phyloP scores from a whole-genome alignment of 2,329 filamentous ascomycete genomes.

The Aureobasidium musti region DNA sequence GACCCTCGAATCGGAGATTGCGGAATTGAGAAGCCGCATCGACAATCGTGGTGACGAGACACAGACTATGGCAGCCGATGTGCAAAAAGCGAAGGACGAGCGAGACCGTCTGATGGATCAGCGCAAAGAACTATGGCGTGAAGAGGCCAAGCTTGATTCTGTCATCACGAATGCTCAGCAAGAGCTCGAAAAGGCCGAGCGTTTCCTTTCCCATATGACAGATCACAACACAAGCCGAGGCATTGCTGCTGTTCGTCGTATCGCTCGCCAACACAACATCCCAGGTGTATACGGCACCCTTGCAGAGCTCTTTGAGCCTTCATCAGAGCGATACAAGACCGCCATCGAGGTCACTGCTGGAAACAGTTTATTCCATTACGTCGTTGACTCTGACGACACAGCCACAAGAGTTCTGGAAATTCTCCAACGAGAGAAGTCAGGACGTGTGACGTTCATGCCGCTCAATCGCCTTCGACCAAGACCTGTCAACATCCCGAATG shows the following conservation, averaged over 20 bases:
- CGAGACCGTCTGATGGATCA: slow-evolving; percentile 81
- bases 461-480: slow-evolving; percentile 76
- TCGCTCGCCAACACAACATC: slow-evolving; percentile 77
- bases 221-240: slow-evolving; percentile 85
- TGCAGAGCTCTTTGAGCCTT: slow-evolving; percentile 80
- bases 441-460: slow-evolving; percentile 92
- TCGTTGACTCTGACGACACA: slow-evolving; percentile 89
- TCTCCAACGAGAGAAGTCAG: slow-evolving; percentile 75
- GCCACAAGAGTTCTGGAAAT: slow-evolving; percentile 78
- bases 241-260: slow-evolving; percentile 78
- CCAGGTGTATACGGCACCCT: slow-evolving; percentile 89
- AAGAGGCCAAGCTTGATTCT: slow-evolving; percentile 83
- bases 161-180: slow-evolving; percentile 73
- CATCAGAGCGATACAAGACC: slow-evolving; percentile 79
- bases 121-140: slow-evolving; percentile 81
- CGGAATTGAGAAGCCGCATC: slow-evolving; percentile 68
- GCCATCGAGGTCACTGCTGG: slow-evolving; percentile 93
- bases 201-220: slow-evolving; percentile 78
- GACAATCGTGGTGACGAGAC: slow-evolving; percentile 77
- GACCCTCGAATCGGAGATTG: slow-evolving; percentile 71
- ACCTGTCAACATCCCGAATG: slow-evolving; percentile 72
- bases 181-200: slow-evolving; percentile 76
- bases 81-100: slow-evolving; percentile 74
- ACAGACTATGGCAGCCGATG: slow-evolving; percentile 69
- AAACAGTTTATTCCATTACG: slow-evolving; percentile 89